phyloP scores from a whole-genome alignment of 495 filamentous ascomycete species.

The Hypoxylon cercidicola region DNA sequence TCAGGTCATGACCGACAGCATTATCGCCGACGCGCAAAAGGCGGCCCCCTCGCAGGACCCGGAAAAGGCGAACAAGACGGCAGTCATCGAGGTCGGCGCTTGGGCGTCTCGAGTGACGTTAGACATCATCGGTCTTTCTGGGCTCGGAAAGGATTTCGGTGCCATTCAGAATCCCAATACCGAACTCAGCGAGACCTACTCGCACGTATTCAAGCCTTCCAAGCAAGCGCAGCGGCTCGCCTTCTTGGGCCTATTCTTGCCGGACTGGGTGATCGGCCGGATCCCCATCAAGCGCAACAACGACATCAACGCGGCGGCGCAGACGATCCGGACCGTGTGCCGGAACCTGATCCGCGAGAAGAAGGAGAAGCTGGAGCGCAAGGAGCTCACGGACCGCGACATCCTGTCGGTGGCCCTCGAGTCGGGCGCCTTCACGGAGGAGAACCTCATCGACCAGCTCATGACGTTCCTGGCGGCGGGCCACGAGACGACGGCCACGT shows the following conservation, averaged over 20 bases:
- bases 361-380: conserved; percentile 66
- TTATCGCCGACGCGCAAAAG: conserved; percentile 44
- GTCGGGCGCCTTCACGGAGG: conserved; percentile 79
- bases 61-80: conserved; percentile 53
- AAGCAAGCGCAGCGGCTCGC: conserved; percentile 54
- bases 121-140: conserved; percentile 87
- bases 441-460: conserved; percentile 86
- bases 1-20: conserved; percentile 56
- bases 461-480: conserved; percentile 97
- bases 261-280: conserved; percentile 57
- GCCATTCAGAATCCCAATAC: conserved; percentile 72
- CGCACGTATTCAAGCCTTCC: conserved; percentile 62
- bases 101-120: conserved; percentile 82
- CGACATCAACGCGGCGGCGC: conserved; percentile 63
- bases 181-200: conserved; percentile 74
- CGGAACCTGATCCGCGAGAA: conserved; percentile 74
- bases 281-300: conserved; percentile 76
- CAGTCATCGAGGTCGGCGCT: conserved; percentile 71
- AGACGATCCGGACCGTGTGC: conserved; percentile 70
- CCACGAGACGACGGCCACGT: conserved; percentile 75
- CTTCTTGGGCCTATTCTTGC: conserved; percentile 59
- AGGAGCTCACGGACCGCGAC: conserved; percentile 68
- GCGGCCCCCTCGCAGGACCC: conserved; percentile 53
- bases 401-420: conserved; percentile 86
- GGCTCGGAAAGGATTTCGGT: conserved; percentile 82